Base-by-base conservation (phyloP, 768 basidiomycete species). In the Suillus fuscotomentosus region DNA sequence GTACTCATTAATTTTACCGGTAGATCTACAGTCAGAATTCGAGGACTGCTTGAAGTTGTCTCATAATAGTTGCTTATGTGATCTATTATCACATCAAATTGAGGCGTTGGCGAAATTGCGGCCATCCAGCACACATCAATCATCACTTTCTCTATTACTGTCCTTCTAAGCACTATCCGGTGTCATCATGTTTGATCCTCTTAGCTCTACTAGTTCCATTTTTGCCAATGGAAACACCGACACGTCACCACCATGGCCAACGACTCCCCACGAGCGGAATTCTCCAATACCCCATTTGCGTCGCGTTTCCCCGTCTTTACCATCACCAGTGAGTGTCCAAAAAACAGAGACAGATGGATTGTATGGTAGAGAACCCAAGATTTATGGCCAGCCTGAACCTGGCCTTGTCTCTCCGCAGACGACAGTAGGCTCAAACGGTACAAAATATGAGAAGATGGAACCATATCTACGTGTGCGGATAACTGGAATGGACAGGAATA, bases 391-490 rank as follows among this genome's bases (percentile, higher is more conserved):
- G 73, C 92, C 92, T 1, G 90, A 91, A 60, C 84, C 88, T 48
- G 93, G 94, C 2, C 84, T 95, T 36, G 87, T 95, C 61, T 93
- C 93, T 27, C 93, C 93, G 13, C 77, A 84, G 62, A 82, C 86
- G 1, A 86, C 86, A 24, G 80, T 84, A 2, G 82, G 83, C 34
- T 81, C 88, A 0, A 93, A 92, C 72, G 93, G 93, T 6, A 73
- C 79, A 39, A 87, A 81, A 65, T 90, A 84, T 68, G 93, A 94
- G 80, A 90, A 85, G 77, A 80, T 77, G 36, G 92, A 91, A 69
- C 92, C 92, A 31, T 97, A 94, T 76, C 82, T 99, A 65, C 84
- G 94, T 72, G 92, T 97, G 55, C 84, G 94, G 72, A 91, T 99
- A 66, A 91, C 92, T 20, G 92, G 89, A 15, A 75, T 99, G 72